phyloP scores from a whole-genome alignment of 306 rosid genomes.

The Rosa rugosa region DNA sequence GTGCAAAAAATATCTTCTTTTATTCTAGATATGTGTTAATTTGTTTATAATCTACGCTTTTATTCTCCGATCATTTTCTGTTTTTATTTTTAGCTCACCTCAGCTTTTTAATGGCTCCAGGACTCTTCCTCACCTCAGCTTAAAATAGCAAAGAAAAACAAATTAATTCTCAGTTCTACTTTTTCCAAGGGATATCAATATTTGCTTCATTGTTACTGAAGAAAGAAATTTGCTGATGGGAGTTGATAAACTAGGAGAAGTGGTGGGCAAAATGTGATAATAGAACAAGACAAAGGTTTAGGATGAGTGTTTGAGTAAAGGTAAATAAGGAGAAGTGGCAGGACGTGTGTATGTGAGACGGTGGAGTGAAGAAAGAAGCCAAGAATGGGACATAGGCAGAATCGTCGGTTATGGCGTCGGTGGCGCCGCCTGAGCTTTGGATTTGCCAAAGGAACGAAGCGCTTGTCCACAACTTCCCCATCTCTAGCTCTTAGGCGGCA shows the following conservation, averaged over 20 bases:
- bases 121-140: no score
- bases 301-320: background rate
- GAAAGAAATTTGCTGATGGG: background rate
- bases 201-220: background rate
- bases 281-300: background rate
- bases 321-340: slow-evolving; percentile 7
- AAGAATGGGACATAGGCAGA: slow-evolving; percentile 49
- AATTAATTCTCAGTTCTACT: no score
- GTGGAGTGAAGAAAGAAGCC: slow-evolving; percentile 13
- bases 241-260: background rate
- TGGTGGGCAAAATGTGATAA: background rate
- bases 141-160: no score
- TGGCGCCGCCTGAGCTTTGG: slow-evolving; percentile 77
- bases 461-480: slow-evolving; percentile 50
- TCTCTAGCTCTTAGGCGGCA: slow-evolving; percentile 37
- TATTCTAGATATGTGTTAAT: no score
- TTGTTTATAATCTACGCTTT: background rate
- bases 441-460: slow-evolving; percentile 81
- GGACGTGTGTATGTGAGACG: background rate
- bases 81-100: no score
- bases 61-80: no score
- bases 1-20: no score
- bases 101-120: no score
- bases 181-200: background rate
- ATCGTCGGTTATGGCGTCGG: slow-evolving; percentile 58